Evolutionary conservation across 1,284 basidiomycete species (phyloP).

Genomic region (Inonotus hispidus): DNA sequence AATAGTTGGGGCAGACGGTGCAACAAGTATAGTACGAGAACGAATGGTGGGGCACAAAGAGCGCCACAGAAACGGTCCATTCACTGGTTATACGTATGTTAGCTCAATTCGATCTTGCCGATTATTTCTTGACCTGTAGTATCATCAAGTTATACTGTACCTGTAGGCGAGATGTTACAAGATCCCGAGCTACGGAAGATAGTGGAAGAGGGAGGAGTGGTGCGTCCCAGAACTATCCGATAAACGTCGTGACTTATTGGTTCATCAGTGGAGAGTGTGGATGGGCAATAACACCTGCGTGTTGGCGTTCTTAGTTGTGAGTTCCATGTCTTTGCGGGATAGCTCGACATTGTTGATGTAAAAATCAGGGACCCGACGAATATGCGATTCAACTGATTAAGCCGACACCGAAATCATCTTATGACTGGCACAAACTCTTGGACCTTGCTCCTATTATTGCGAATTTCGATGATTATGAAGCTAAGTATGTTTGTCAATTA

Average conservation of each 20-base stretch:
- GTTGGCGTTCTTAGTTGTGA: constrained; percentile 6
- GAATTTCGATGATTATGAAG: constrained; percentile 7
- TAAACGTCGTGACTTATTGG: not conserved
- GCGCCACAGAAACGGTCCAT: constrained; percentile 4
- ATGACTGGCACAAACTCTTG: constrained; percentile 2
- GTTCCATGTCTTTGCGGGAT: not conserved
- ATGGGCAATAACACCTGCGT: constrained; percentile 8
- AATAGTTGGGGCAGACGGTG: constrained; percentile 61
- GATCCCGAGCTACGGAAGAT: constrained; percentile 8
- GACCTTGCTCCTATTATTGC: not conserved
- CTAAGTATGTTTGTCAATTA: not conserved
- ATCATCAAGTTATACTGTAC: constrained; percentile 7
- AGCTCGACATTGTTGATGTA: not conserved
- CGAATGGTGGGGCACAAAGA: constrained; percentile 1
- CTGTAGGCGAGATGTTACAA: constrained; percentile 9
- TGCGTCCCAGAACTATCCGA: not conserved
- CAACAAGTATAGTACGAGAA: constrained; percentile 31
- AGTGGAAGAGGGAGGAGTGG: constrained; percentile 1
- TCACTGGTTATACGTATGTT: constrained; percentile 14
- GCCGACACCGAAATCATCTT: not conserved
- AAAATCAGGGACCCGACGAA: constrained; percentile 5
- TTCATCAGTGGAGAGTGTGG: constrained; percentile 14
- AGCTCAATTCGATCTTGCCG: not conserved
- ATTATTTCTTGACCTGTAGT: not conserved
- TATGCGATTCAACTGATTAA: constrained; percentile 11